Percentiles rank a stretch among this genome's conserved stretches.
phyloP scores from a whole-genome alignment of 768 basidiomycete species.

The Amanita exitialis region DNA sequence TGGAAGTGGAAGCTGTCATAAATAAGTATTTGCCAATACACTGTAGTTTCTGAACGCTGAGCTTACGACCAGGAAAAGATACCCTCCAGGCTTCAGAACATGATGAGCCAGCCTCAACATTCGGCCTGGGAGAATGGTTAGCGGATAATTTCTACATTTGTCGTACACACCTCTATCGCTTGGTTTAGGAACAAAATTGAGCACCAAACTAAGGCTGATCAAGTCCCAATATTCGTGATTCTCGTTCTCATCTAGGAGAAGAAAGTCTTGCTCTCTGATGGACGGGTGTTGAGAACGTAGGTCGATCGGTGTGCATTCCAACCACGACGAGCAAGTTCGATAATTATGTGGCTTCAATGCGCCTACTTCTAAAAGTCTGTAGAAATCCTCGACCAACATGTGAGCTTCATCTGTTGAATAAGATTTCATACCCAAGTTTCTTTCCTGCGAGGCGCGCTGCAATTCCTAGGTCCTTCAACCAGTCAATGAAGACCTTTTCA shows the following conservation, averaged over 20 bases:
- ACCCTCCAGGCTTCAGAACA: conserved; percentile 43
- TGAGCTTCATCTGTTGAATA: neutral
- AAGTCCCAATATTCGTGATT: conserved; percentile 59
- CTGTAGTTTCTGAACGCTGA: conserved; percentile 6
- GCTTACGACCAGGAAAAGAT: conserved; percentile 66
- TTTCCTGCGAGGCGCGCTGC: conserved; percentile 13
- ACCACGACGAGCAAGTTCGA: conserved; percentile 54
- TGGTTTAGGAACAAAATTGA: conserved; percentile 80
- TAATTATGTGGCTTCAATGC: conserved; percentile 84
- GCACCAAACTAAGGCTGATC: conserved; percentile 78
- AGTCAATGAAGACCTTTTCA: conserved; percentile 67
- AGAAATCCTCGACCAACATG: neutral
- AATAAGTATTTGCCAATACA: neutral
- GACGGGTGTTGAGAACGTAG: conserved; percentile 73
- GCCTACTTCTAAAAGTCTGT: conserved; percentile 80
- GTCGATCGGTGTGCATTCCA: conserved; percentile 70
- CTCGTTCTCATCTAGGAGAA: conserved; percentile 43
- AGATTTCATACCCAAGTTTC: conserved; percentile 21
- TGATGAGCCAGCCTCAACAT: conserved; percentile 58
- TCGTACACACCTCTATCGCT: conserved; percentile 54
- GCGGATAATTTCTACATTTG: neutral
- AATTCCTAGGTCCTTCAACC: conserved; percentile 51
- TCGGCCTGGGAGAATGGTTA: conserved; percentile 34
- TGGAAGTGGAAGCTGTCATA: conserved; percentile 63
- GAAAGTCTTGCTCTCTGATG: conserved; percentile 82